Evolutionary conservation across 768 basidiomycete species (phyloP), one percentile per base, ranked within the genome.

Genomic region (Cystobasidiopsis lactophilus): DNA sequence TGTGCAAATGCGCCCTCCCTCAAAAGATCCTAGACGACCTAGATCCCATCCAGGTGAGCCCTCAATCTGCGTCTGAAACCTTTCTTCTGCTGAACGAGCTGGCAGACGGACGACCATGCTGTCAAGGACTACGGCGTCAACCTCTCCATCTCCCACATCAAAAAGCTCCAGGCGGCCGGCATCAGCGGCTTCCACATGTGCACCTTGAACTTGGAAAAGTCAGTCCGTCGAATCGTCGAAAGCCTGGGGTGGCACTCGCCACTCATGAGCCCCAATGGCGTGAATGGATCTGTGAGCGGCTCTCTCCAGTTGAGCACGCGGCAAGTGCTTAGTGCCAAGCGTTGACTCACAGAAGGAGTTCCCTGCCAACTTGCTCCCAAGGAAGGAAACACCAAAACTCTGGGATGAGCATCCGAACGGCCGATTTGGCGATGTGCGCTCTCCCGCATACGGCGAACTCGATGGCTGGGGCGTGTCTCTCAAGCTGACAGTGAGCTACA

Each of bases 391-490:
- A 39, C 13, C 30, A n/a, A n/a, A n/a, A 16, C 33, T 35, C 39
- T 63, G 59, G 59, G 63, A 64, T 50, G 91, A 96, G 66, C 96
- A 93, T 67, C 93, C 93, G 47, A 98, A 98, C 66, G 93, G 93
- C 52, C 84, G 93, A 59, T 98, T 91, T 64, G 93, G 93, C 60
- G 93, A 96, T 69, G 80, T 89, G 5, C 77, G 93, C 53, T 85
- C 82, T 73, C 93, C 93, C 27, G 93, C 93, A 14, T 98, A 93
- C 59, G 93, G 93, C 62, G 93, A 98, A 68, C 69, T 98, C 51
- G 91, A 98, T 63, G 91, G 91, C 1, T 95, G 91, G 59, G 91
- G 91, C 50, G 77, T 93, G 39, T 84, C 75, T 66, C 76, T 96
- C 61, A 88, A 88, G 66, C 81, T 91, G 63, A 78, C 81, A 35